Conservation (phyloP, 306 rosid genomes). For the Pyrus bretschneideri region DNA sequence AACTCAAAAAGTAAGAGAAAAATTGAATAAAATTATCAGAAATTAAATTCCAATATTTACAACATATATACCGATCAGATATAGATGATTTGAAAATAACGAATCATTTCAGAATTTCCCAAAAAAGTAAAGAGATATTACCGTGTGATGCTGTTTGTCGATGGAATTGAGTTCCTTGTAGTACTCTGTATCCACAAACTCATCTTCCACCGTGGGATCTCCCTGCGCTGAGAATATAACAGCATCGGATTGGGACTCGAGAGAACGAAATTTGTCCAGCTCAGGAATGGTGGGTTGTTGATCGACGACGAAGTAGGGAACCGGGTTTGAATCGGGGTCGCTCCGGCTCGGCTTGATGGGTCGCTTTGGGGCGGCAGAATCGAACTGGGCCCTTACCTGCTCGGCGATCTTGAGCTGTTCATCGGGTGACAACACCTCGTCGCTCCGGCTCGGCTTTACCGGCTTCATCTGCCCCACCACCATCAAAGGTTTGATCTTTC, state of each 20-base stretch:
- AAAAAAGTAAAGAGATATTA: background rate
- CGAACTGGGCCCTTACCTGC: conserved; percentile 55
- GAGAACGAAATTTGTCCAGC: conserved; percentile 48
- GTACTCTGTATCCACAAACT: conserved; percentile 63
- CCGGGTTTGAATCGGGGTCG: conserved; percentile 38
- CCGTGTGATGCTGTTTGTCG: conserved; percentile 65
- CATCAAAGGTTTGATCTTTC: background rate
- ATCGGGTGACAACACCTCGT: conserved; percentile 43
- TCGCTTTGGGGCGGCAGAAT: conserved; percentile 50
- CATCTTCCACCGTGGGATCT: conserved; percentile 29
- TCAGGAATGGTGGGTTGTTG: conserved; percentile 36
- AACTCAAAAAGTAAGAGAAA: background rate
- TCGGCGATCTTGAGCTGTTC: conserved; percentile 49
- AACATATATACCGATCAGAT: too few species aligned
- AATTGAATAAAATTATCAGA: background rate
- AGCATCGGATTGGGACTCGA: conserved; percentile 45
- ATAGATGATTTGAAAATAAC: too few species aligned
- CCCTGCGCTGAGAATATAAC: conserved; percentile 23
- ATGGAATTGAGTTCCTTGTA: conserved; percentile 49
- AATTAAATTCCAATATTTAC: too few species aligned
- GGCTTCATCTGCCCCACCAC: conserved; percentile 37
- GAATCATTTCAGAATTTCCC: too few species aligned
- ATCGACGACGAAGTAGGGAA: background rate
- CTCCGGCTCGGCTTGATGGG: conserved; percentile 66
- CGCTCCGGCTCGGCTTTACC: conserved; percentile 72